Conservation (phyloP, 345 rosid genomes). For the Litchi chinensis region DNA sequence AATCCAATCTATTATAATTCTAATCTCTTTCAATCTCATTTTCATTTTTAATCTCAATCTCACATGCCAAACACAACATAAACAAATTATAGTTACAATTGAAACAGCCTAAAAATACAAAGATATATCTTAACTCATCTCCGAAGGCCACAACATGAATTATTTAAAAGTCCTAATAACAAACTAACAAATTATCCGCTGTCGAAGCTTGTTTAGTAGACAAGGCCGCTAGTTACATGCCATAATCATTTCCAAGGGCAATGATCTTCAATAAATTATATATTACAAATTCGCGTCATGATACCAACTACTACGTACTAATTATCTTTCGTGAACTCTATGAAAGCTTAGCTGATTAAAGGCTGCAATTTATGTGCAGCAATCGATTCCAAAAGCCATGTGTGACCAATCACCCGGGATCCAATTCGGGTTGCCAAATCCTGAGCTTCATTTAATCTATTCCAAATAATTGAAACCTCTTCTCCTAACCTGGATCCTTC, state of each 20-base stretch:
- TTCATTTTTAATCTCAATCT: too few species aligned
- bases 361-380: slow-evolving; percentile 67
- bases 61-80: too few species aligned
- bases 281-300: neutral
- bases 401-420: slow-evolving; percentile 54
- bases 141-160: neutral
- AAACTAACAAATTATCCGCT: neutral
- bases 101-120: neutral
- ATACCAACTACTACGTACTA: neutral
- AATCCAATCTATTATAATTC: too few species aligned
- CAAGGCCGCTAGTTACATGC: too few species aligned
- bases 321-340: neutral
- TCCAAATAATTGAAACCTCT: slow-evolving; percentile 70
- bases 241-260: too few species aligned
- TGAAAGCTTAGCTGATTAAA: slow-evolving; percentile 24
- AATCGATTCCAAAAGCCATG: slow-evolving; percentile 83
- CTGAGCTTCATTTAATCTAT: slow-evolving; percentile 65
- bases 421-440: slow-evolving; percentile 57
- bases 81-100: neutral
- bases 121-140: neutral
- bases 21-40: too few species aligned
- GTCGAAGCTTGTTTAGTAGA: neutral
- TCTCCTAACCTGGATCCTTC: slow-evolving; percentile 63
- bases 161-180: neutral
- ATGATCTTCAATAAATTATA: neutral